Conservation (phyloP, 1,139 yeast species). For the Sugiyamaella xylanicola region DNA sequence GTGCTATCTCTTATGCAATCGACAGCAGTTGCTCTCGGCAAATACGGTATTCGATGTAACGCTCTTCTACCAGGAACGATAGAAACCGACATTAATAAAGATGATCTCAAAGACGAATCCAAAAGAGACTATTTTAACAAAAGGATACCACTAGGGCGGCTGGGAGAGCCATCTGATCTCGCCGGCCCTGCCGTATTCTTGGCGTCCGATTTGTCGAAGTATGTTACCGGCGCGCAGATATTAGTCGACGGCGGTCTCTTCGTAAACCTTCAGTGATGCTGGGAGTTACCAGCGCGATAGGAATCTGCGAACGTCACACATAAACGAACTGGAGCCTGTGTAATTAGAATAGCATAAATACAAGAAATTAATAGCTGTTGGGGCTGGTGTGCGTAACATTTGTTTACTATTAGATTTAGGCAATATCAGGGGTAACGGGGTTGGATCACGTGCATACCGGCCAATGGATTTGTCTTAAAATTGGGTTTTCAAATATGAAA, state of each 20-base stretch:
- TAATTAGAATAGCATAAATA: conserved; percentile 4
- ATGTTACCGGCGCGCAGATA: conserved; percentile 50
- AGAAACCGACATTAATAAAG: conserved; percentile 47
- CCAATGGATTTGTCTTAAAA: too few relatives aligned
- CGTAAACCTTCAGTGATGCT: conserved; percentile 24
- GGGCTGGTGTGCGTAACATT: too few relatives aligned
- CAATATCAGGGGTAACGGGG: not conserved
- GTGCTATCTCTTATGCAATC: conserved; percentile 50
- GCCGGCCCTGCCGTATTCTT: conserved; percentile 53
- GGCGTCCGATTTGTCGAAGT: conserved; percentile 48
- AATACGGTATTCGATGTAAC: conserved; percentile 39
- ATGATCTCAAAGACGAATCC: conserved; percentile 47
- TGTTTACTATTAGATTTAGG: too few relatives aligned
- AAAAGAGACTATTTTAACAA: conserved; percentile 40
- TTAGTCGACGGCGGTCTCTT: conserved; percentile 50
- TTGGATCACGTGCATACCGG: too few relatives aligned
- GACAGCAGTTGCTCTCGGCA: conserved; percentile 49
- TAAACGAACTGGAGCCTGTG: too few relatives aligned
- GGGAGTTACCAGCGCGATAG: too few relatives aligned
- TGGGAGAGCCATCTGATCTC: conserved; percentile 49
- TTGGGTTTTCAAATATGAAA: too few relatives aligned
- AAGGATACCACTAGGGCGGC: conserved; percentile 51
- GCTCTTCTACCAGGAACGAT: conserved; percentile 52
- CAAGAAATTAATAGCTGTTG: too few relatives aligned
- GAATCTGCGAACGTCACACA: too few relatives aligned